Evolutionary conservation across 176 grass and related monocot species (phyloP), one percentile per base, ranked within the genome.

Genomic region (Tillandsia fasciculata): DNA sequence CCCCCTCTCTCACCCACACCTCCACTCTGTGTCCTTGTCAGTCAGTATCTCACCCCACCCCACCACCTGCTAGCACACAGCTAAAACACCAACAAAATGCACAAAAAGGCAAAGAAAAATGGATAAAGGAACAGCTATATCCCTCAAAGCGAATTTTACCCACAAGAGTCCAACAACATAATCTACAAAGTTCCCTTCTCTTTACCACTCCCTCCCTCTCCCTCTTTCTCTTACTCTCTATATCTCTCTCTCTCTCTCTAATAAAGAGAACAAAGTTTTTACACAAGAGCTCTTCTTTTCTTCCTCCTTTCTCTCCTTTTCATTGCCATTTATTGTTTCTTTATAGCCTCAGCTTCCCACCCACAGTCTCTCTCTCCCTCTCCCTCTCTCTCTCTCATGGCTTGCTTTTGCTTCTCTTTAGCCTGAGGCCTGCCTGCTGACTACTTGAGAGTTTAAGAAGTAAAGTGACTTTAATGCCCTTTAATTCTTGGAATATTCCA

Each of bases 111-210:
- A 42, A 5, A 42, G 6, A 42, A 42, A 72, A 79, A 79, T 73
- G 42, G 50, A 48, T 70, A 76, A 15, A 72, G 70, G 80, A 80
- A 76, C 73, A 53, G 72, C 82, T 68, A 83, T 76, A 76, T 86
- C 73, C 64, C 65, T 69, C 77, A 79, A 72, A 72, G 23, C 67
- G 67, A 75, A 75, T 82, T 70, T 70, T 68, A 64, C 42, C 73
- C 63, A 52, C 52, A 70, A 49, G 27, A 76, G 53, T 57, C 49
- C 47, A 57, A 76, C 29, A 12, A n/a, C 26, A 53, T 65, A n/a
- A 11, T 22, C 68, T 68, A 57, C 33, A 69, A 8, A 18, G 56
- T 23, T 61, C 17, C 17, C 56, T 20, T 10, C 3, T 17, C 56
- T 59, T 9, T 22, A 17, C 56, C 56, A 22, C 49, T 8, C 50